phyloP scores from a whole-genome alignment of 371 early-diverging fungal genomes.

The Blakeslea trispora region DNA sequence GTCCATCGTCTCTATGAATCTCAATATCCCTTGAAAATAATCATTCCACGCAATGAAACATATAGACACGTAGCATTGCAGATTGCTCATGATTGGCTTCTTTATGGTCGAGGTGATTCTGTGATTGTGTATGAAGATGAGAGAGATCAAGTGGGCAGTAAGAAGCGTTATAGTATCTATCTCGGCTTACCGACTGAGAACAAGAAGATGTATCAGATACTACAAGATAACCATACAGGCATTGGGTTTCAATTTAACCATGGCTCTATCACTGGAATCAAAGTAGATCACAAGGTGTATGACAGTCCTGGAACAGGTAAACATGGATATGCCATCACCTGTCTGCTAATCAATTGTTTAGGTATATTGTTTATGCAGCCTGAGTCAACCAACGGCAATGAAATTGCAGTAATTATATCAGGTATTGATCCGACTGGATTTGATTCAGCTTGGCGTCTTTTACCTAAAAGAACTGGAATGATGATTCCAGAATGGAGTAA shows the following conservation, averaged over 20 bases:
- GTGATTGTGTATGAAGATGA: constrained; percentile 55
- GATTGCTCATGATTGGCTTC: constrained; percentile 63
- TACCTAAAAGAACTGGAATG: constrained; percentile 56
- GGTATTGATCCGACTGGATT: constrained; percentile 46
- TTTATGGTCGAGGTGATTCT: constrained; percentile 61
- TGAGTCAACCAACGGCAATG: constrained; percentile 10
- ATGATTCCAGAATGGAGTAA: constrained; percentile 57
- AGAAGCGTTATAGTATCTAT: constrained; percentile 12
- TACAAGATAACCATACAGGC: constrained; percentile 8
- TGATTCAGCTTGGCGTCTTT: constrained; percentile 40
- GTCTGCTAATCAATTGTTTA: neutral
- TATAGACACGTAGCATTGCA: constrained; percentile 52
- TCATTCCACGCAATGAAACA: constrained; percentile 40
- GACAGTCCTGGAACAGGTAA: constrained; percentile 52
- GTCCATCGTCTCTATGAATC: constrained; percentile 48
- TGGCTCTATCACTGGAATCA: constrained; percentile 25
- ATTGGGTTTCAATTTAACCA: constrained; percentile 5
- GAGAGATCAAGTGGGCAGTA: constrained; percentile 34
- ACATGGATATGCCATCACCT: neutral
- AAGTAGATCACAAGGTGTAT: constrained; percentile 41
- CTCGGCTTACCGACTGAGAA: constrained; percentile 22
- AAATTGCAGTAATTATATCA: constrained; percentile 45
- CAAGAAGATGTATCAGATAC: constrained; percentile 7
- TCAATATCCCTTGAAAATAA: constrained; percentile 47
- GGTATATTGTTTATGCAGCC: constrained; percentile 49